Percentiles rank a stretch among this genome's conserved stretches.
Conservation (phyloP, 257 asterid genomes). For the Leonotis leonurus region DNA sequence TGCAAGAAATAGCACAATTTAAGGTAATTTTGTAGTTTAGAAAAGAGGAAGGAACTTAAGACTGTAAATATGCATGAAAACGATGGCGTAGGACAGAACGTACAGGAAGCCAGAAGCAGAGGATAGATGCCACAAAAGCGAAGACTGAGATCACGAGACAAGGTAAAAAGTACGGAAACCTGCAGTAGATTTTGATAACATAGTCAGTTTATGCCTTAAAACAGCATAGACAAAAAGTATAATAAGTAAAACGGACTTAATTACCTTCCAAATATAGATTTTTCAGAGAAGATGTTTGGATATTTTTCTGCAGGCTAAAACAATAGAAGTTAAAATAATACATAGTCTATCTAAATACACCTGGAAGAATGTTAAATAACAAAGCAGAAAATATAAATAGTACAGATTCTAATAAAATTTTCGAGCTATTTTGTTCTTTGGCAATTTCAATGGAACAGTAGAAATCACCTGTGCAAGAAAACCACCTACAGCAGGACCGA, state of each 20-base stretch:
- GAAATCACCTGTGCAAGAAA: conserved; percentile 70
- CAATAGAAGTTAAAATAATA: not conserved
- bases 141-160: conserved; percentile 62
- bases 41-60: not conserved
- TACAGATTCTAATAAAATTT: too few species aligned
- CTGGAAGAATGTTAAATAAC: not conserved
- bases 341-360: too few species aligned
- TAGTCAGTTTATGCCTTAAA: not conserved
- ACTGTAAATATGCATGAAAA: not conserved
- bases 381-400: not conserved
- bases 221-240: not conserved
- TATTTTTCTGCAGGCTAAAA: conserved; percentile 82
- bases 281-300: conserved; percentile 51
- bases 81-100: conserved; percentile 13
- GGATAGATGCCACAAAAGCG: conserved; percentile 48
- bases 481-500: conserved; percentile 96
- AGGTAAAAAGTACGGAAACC: conserved; percentile 84
- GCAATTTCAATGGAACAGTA: too few species aligned
- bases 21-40: too few species aligned
- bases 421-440: too few species aligned
- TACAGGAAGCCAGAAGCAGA: conserved; percentile 72
- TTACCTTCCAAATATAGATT: conserved; percentile 75
- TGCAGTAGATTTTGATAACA: conserved; percentile 20
- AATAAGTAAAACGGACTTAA: not conserved
- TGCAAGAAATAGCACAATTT: too few species aligned